Conservation (phyloP, 2,329 filamentous ascomycete genomes). For the Trichophyton rubrum region DNA sequence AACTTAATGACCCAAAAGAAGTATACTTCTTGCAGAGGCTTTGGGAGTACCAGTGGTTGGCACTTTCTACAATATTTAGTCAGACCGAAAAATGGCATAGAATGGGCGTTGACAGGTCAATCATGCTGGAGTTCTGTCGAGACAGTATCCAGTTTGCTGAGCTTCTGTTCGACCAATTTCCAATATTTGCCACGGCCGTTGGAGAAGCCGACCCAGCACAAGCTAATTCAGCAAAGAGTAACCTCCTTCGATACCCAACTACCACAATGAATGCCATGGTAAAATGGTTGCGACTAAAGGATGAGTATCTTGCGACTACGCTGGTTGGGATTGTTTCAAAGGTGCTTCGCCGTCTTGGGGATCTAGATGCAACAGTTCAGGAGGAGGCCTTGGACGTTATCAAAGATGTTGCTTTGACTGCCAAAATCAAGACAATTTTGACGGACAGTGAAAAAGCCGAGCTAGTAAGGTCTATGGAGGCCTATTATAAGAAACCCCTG, state of each 20-base stretch:
- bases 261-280: conserved; percentile 56
- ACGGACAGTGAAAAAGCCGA: conserved; percentile 74
- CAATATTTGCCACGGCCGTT: conserved; percentile 63
- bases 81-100: conserved; percentile 76
- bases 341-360: conserved; percentile 66
- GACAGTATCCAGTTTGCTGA: conserved; percentile 93
- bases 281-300: conserved; percentile 81
- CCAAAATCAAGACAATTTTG: conserved; percentile 62
- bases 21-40: conserved; percentile 57
- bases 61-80: conserved; percentile 66
- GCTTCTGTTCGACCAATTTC: conserved; percentile 70
- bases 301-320: conserved; percentile 70
- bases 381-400: conserved; percentile 52
- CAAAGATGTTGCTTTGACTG: conserved; percentile 41
- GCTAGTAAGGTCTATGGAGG: conserved; percentile 51
- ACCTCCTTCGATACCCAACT: conserved; percentile 53
- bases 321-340: conserved; percentile 74
- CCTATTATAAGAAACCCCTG: conserved; percentile 35
- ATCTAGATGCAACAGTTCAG: conserved; percentile 59
- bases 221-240: conserved; percentile 33
- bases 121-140: conserved; percentile 86
- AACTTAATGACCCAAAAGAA: conserved; percentile 47
- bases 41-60: conserved; percentile 77
- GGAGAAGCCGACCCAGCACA: conserved; percentile 33
- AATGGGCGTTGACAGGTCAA: conserved; percentile 52